Evolutionary conservation across 106 monocot genomes (phyloP).

Genomic region (Dioscorea alata): DNA sequence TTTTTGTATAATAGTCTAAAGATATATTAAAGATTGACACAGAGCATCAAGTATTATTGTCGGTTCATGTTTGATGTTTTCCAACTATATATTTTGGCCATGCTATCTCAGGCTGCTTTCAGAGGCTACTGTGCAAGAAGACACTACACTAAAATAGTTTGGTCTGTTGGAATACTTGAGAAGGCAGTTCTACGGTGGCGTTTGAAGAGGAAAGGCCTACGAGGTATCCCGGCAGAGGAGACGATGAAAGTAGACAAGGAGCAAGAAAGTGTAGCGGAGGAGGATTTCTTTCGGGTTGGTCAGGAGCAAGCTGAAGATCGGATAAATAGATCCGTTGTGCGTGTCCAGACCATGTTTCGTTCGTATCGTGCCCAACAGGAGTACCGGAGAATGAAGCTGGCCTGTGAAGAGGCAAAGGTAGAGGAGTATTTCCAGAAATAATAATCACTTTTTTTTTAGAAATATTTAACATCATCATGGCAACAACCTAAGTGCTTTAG

Average conservation of each 20-base stretch:
- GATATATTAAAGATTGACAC: no score
- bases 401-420: slow-evolving; percentile 71
- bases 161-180: slow-evolving; percentile 96
- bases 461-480: no score
- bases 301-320: slow-evolving; percentile 89
- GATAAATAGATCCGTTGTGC: slow-evolving; percentile 65
- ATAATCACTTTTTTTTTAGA: no score
- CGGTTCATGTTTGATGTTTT: neutral
- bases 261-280: slow-evolving; percentile 47
- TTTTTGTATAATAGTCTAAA: no score
- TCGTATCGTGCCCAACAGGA: slow-evolving; percentile 92
- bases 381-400: slow-evolving; percentile 75
- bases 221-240: slow-evolving; percentile 59
- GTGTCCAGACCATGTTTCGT: slow-evolving; percentile 93
- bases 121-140: slow-evolving; percentile 69
- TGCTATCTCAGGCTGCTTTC: slow-evolving; percentile 54
- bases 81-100: neutral
- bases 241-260: slow-evolving; percentile 19
- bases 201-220: slow-evolving; percentile 73
- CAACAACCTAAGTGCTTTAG: no score
- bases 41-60: no score
- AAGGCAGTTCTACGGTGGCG: slow-evolving; percentile 93
- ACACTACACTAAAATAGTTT: slow-evolving; percentile 68
- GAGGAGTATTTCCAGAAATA: neutral
- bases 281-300: slow-evolving; percentile 71